These are phyloP conservation scores for Polysphondylium violaceum DNA, from an alignment of 78 protist species.

Conservation along the genomic window DNA sequence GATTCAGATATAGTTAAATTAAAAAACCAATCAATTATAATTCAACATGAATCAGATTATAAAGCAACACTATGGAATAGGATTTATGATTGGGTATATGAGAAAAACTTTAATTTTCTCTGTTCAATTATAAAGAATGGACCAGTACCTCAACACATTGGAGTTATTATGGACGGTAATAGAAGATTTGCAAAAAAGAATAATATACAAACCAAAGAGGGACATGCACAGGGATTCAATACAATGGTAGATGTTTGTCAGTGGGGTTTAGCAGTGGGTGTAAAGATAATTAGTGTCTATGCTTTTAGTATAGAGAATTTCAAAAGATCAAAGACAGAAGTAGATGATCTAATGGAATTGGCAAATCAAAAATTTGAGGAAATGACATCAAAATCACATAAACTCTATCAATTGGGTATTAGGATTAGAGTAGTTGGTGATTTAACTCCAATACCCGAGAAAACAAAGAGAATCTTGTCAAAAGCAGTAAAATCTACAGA, in stretches of 20 bases:
- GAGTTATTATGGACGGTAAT: constrained; percentile 97
- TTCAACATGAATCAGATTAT: too few species aligned
- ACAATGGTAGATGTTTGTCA: constrained; percentile 80
- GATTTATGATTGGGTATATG: constrained; percentile 32
- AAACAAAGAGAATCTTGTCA: constrained; percentile 20
- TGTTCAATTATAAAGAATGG: constrained; percentile 66
- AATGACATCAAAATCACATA: constrained; percentile 33
- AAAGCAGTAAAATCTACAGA: constrained; percentile 61
- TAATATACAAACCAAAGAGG: constrained; percentile 28
- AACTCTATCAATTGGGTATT: constrained; percentile 54
- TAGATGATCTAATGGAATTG: constrained; percentile 87
- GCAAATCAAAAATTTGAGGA: constrained; percentile 76
- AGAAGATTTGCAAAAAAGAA: constrained; percentile 83
- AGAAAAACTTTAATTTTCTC: constrained; percentile 21
- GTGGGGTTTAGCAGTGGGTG: constrained; percentile 90
- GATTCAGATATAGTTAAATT: too few species aligned
- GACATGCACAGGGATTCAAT: constrained; percentile 87
- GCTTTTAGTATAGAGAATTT: constrained; percentile 96
- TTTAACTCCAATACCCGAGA: constrained; percentile 39
- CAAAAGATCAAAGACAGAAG: constrained; percentile 88
- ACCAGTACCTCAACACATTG: constrained; percentile 91
- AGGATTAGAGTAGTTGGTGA: constrained; percentile 89
- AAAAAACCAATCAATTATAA: too few species aligned
- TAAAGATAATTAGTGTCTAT: constrained; percentile 89
- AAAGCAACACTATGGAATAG: neutral